These are phyloP conservation scores for Daldinia vernicosa DNA, from an alignment of 495 filamentous ascomycete species.

Conservation along the genomic window DNA sequence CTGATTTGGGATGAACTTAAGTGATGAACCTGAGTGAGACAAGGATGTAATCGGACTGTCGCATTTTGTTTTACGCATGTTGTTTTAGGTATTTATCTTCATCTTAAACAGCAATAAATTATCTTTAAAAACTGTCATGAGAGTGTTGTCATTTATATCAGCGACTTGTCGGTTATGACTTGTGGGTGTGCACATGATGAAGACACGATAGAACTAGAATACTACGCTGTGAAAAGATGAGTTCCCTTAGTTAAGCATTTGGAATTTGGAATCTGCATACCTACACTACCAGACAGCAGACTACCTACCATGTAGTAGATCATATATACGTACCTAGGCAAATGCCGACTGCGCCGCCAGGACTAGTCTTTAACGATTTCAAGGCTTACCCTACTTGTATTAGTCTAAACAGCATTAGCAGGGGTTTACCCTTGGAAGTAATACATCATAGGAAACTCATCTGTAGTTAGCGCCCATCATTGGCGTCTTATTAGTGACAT, in stretches of 20 bases:
- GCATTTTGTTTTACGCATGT: background rate
- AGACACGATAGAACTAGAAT: background rate
- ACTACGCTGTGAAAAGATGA: too few relatives aligned
- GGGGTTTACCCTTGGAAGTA: slow-evolving; percentile 17
- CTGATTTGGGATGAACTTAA: slow-evolving; percentile 27
- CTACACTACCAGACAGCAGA: too few relatives aligned
- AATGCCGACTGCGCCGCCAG: slow-evolving; percentile 17
- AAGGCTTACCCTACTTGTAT: background rate
- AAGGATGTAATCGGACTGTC: background rate
- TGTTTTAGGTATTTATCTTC: background rate
- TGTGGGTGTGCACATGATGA: background rate
- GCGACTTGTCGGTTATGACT: background rate
- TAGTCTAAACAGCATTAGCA: background rate
- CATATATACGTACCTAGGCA: background rate
- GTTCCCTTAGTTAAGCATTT: too few relatives aligned
- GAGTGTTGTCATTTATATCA: background rate
- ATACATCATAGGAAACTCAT: slow-evolving; percentile 41
- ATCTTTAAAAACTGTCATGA: background rate
- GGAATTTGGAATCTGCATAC: too few relatives aligned
- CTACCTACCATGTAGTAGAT: background rate
- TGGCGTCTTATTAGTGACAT: slow-evolving; percentile 20
- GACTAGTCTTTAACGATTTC: slow-evolving; percentile 1
- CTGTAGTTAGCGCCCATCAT: slow-evolving; percentile 23
- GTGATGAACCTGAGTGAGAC: slow-evolving; percentile 22
- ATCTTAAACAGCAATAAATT: background rate